Base-by-base conservation (phyloP, 495 filamentous ascomycete genomes). In the Talaromyces stipitatus region DNA sequence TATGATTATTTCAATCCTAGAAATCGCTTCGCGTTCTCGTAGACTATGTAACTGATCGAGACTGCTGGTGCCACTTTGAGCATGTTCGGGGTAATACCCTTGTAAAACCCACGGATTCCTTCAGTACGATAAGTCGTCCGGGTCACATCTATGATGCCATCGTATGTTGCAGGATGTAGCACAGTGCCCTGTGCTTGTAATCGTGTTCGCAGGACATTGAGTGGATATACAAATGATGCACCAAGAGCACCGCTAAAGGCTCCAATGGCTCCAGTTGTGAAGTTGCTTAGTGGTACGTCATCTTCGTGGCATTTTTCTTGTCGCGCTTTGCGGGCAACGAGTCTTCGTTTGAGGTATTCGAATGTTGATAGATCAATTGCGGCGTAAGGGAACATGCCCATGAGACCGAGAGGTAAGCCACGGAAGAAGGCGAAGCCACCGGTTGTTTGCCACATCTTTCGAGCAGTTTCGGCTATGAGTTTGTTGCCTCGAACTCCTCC, bases 311-410 rank as follows among this genome's bases (percentile, higher is more conserved):
- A 86, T 50, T 85, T 76, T 20, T 81, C 67, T 18, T 79, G 73
- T 29, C 79, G 81, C n/a, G 90, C 90, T 62, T 91, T 87, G 43
- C 84, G 83, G 9, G 74, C 75, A 2, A 85, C 74, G 56, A 95
- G 81, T 5, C 74, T 75, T 28, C 81, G 81, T 75, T 99, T 99
- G 55, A 96, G 78, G 50, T 91, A 85, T 71, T 99, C 94, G 62
- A 97, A 99, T 0, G 89, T 96, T 38, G 89, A 88, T 58, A 99
- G 83, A 67, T 99, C 94, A 68, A 99, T 94, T 33, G 94, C 95
- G 30, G 90, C 90, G 71, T 99, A 99, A 1, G 94, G 94, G 65
- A 97, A 97, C 85, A 97, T 96, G 66, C 94, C 94, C 51, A 95
- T 66, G 2, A 99, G 78, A 18, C 95, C 94, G 76, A 97, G 88